Percentiles rank a stretch among this genome's conserved stretches.
phyloP scores from a whole-genome alignment of 176 grass and related monocot genomes.

The Eremochloa ophiuroides region DNA sequence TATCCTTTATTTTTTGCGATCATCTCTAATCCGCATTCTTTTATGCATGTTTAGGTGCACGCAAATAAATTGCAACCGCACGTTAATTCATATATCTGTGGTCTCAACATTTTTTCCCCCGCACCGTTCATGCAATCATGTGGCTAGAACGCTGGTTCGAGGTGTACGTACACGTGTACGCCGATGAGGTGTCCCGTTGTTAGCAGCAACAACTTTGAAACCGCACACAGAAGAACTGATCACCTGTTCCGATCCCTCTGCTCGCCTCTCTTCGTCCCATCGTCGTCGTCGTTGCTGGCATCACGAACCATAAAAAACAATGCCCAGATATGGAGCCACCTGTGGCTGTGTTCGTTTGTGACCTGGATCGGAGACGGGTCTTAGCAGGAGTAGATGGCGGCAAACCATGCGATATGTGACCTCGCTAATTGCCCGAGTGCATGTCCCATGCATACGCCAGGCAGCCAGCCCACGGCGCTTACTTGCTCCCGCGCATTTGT shows the following conservation, averaged over 20 bases:
- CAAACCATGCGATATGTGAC: not conserved
- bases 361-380: no score
- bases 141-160: not conserved
- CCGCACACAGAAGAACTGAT: not conserved
- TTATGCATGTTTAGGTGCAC: not conserved
- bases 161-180: slow-evolving; percentile 6
- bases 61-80: not conserved
- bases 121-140: not conserved
- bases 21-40: not conserved
- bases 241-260: not conserved
- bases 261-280: not conserved
- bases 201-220: slow-evolving; percentile 34
- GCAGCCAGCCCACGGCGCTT: not conserved
- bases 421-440: no score
- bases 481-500: slow-evolving; percentile 28
- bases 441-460: slow-evolving; percentile 32
- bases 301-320: slow-evolving; percentile 25
- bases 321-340: slow-evolving; percentile 6
- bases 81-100: not conserved
- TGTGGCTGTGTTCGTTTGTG: slow-evolving; percentile 38
- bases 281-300: not conserved
- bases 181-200: slow-evolving; percentile 34
- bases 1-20: not conserved
- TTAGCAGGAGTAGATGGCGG: slow-evolving; percentile 29
- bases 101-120: not conserved